These are phyloP conservation scores for Ogataea polymorpha DNA, from an alignment of 805 yeast species.

Conservation along the genomic window DNA sequence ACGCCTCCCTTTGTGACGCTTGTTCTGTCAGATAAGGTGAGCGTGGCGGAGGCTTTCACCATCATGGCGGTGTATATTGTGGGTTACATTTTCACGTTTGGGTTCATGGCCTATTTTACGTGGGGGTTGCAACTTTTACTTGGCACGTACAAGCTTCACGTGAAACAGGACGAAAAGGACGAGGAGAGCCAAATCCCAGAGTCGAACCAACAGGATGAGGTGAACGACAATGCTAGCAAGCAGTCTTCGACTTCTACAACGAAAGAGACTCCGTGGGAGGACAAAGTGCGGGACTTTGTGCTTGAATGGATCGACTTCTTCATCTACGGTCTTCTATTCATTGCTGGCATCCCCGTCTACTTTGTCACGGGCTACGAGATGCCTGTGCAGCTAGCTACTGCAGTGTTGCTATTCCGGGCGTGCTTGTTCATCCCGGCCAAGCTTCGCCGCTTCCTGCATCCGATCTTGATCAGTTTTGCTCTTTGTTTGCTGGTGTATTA, in stretches of 20 bases:
- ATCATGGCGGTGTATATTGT: constrained; percentile 71
- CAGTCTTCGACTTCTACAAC: no score
- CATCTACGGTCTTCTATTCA: constrained; percentile 43
- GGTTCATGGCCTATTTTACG: constrained; percentile 48
- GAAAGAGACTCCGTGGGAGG: constrained; percentile 11
- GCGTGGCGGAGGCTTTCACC: constrained; percentile 65
- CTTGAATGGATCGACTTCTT: constrained; percentile 54
- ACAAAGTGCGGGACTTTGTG: constrained; percentile 18
- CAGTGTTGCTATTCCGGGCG: constrained; percentile 54
- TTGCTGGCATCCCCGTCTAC: constrained; percentile 60
- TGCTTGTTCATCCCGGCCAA: constrained; percentile 44
- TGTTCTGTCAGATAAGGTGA: constrained; percentile 63
- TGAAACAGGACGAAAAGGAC: constrained; percentile 25
- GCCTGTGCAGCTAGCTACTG: constrained; percentile 60
- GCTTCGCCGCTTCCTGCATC: constrained; percentile 58
- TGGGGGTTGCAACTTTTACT: constrained; percentile 38
- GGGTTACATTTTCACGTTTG: constrained; percentile 56
- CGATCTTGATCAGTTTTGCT: constrained; percentile 65
- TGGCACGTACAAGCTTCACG: constrained; percentile 22
- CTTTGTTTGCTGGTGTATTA: constrained; percentile 61
- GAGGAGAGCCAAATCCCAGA: constrained; percentile 12
- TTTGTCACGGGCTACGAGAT: constrained; percentile 54
- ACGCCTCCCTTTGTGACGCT: constrained; percentile 73
- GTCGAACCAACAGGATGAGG: neutral
- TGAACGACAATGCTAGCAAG: neutral